Percentiles rank a stretch among this genome's conserved stretches.
Conservation (phyloP, 345 rosid species). For the Iberis pinnata region DNA sequence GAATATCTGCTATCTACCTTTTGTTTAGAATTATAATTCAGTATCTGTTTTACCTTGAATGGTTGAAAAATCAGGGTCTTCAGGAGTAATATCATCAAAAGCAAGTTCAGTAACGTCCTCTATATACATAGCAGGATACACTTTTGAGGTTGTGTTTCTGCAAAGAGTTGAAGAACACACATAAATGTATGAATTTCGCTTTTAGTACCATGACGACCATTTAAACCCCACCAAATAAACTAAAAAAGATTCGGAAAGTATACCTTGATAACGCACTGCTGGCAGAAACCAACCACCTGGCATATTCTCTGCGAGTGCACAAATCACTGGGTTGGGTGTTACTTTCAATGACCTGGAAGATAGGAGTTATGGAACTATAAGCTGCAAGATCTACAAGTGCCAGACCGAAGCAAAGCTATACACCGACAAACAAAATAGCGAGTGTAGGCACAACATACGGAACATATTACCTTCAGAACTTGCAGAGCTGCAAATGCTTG, state of each 20-base stretch:
- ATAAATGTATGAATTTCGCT: neutral
- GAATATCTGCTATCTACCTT: conserved; percentile 1
- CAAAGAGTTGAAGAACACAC: conserved; percentile 23
- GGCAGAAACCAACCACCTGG: conserved; percentile 87
- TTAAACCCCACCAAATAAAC: conserved; percentile 14
- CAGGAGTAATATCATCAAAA: conserved; percentile 77
- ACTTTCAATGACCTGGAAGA: conserved; percentile 71
- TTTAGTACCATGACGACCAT: conserved; percentile 6
- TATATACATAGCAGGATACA: conserved; percentile 93
- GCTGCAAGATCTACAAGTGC: conserved; percentile 10
- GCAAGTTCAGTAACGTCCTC: conserved; percentile 88
- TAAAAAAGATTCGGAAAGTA: conserved; percentile 12
- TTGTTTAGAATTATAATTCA: neutral
- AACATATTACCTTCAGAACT: conserved; percentile 64
- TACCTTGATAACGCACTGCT: conserved; percentile 83
- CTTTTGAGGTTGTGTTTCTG: conserved; percentile 71
- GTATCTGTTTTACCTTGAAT: conserved; percentile 67
- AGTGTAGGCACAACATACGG: neutral
- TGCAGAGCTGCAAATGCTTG: conserved; percentile 87
- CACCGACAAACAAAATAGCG: conserved; percentile 11
- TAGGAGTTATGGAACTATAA: conserved; percentile 2
- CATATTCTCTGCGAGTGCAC: conserved; percentile 89
- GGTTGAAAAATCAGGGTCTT: conserved; percentile 81
- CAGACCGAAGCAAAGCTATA: conserved; percentile 7
- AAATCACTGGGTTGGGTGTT: conserved; percentile 64